A percentile compares a stretch with the other conserved stretches of the same genome.
Conservation (phyloP, 768 basidiomycete genomes). For the Lactifluus rugatus region DNA sequence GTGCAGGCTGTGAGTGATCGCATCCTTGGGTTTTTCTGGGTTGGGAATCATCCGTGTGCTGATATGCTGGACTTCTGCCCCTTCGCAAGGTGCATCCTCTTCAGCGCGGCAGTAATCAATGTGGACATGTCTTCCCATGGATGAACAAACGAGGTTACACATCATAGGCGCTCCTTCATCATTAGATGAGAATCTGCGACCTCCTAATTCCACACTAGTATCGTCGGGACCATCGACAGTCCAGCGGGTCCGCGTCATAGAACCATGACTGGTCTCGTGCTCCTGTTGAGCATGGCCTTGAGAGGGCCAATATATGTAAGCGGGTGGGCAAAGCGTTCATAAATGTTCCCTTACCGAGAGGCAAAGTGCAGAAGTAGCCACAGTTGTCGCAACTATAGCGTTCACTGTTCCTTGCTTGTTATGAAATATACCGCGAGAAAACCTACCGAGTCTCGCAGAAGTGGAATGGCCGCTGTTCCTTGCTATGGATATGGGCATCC, state of each 20-base stretch:
- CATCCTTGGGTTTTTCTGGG: slow-evolving; percentile 41
- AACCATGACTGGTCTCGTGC: slow-evolving; percentile 55
- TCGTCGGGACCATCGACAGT: slow-evolving; percentile 44
- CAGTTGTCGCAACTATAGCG: slow-evolving; percentile 41
- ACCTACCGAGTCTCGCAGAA: slow-evolving; percentile 42
- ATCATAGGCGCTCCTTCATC: slow-evolving; percentile 57
- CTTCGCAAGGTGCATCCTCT: slow-evolving; percentile 30
- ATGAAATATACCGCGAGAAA: background rate
- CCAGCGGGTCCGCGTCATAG: slow-evolving; percentile 52
- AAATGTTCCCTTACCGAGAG: slow-evolving; percentile 32
- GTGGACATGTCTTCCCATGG: slow-evolving; percentile 49
- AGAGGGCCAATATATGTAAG: background rate
- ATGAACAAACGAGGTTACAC: slow-evolving; percentile 46
- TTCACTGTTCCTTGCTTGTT: background rate
- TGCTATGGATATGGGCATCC: slow-evolving; percentile 41
- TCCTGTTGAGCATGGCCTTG: slow-evolving; percentile 50
- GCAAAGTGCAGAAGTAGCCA: slow-evolving; percentile 49
- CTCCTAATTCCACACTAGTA: slow-evolving; percentile 41
- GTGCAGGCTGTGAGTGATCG: slow-evolving; percentile 42
- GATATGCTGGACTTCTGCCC: slow-evolving; percentile 40
- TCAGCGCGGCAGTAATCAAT: slow-evolving; percentile 45
- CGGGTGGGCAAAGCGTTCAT: background rate
- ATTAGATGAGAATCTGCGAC: slow-evolving; percentile 42
- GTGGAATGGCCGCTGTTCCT: slow-evolving; percentile 38
- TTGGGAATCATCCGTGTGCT: slow-evolving; percentile 34